Percentiles rank a stretch among this genome's conserved stretches.
These are phyloP conservation scores for Heliamphora exappendiculata DNA, from an alignment of 148 eudicot species.

Conservation along the genomic window DNA sequence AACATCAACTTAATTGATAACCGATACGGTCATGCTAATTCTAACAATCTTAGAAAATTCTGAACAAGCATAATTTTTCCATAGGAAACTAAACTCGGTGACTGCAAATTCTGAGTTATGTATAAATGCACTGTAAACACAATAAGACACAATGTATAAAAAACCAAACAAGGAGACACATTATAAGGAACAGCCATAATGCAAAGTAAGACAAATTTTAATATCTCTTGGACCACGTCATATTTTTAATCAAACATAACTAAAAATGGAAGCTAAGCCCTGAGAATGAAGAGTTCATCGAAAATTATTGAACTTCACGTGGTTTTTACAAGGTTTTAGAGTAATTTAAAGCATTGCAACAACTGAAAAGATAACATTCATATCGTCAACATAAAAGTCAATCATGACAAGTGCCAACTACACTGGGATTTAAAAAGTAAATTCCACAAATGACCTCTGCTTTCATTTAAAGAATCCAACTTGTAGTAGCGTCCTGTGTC, in stretches of 20 bases:
- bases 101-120: not conserved
- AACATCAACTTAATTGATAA: conserved; percentile 2
- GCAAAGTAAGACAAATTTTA: conserved; percentile 9
- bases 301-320: not conserved
- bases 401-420: not conserved
- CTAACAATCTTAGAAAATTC: not conserved
- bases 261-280: conserved; percentile 12
- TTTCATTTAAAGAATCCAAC: not conserved
- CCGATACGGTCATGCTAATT: not conserved
- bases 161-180: conserved; percentile 22
- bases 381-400: not conserved
- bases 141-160: not conserved
- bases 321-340: not conserved
- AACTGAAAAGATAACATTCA: not conserved
- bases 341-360: conserved; percentile 1
- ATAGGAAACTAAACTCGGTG: not conserved
- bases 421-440: not conserved
- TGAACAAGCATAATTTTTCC: not conserved
- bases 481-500: not conserved
- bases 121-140: not conserved
- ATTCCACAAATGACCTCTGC: not conserved
- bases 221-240: not conserved
- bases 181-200: conserved; percentile 9
- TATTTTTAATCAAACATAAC: not conserved
- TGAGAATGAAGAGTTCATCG: conserved; percentile 2